Conservation (phyloP, 2,329 filamentous ascomycete species). For the Botryosphaeria dothidea region DNA sequence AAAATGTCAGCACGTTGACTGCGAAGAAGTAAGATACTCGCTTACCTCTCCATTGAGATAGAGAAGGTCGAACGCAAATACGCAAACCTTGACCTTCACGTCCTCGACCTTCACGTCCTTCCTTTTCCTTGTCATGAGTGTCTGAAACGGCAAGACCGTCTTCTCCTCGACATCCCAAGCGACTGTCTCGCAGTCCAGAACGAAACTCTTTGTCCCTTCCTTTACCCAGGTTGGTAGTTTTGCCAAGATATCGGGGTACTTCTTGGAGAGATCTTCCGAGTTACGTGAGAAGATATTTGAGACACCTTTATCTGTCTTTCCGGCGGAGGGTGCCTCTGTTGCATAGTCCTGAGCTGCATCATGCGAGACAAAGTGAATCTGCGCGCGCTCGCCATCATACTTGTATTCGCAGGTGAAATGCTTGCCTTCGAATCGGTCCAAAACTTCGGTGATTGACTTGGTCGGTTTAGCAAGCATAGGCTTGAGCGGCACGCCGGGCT, state of each 20-base stretch:
- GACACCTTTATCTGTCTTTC: constrained; percentile 71
- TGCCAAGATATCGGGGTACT: constrained; percentile 92
- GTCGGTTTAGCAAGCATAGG: constrained; percentile 99
- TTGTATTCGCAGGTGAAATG: constrained; percentile 99
- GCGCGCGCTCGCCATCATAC: constrained; percentile 96
- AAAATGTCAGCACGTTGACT: constrained; percentile 25
- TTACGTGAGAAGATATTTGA: constrained; percentile 96
- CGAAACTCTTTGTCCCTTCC: constrained; percentile 86
- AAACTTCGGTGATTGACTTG: constrained; percentile 95
- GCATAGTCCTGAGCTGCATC: constrained; percentile 72
- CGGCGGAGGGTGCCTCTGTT: constrained; percentile 56
- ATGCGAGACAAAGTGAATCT: constrained; percentile 94
- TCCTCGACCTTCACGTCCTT: constrained; percentile 97
- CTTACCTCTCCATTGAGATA: constrained; percentile 83
- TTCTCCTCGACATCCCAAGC: constrained; percentile 95
- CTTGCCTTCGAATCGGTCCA: constrained; percentile 94
- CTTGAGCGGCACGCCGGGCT: constrained; percentile 91
- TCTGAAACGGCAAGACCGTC: constrained; percentile 95
- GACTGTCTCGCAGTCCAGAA: constrained; percentile 97
- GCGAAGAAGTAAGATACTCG: neutral
- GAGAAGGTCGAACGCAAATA: constrained; percentile 93
- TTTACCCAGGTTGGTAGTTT: constrained; percentile 91
- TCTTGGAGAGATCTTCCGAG: constrained; percentile 94
- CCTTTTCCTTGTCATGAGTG: constrained; percentile 95
- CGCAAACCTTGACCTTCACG: constrained; percentile 94